Base-by-base conservation (phyloP, 179 eudicot species). In the Actinidia chinensis region DNA sequence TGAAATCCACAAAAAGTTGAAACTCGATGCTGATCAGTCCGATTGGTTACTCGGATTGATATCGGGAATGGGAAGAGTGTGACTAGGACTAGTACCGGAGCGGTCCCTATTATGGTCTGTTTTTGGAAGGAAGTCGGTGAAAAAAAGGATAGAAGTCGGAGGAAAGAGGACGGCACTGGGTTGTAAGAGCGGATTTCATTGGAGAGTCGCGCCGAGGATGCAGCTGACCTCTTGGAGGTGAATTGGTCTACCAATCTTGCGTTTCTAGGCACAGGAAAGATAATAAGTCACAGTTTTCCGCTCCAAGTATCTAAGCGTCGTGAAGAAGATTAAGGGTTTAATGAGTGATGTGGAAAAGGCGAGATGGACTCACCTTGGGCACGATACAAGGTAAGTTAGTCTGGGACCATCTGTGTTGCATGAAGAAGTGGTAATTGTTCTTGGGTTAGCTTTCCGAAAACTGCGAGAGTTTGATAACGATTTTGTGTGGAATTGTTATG, bases 171-270 rank as follows among this genome's bases (percentile, higher is more conserved):
- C 25, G 73, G 15, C 61, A 20, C 66, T 64, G 82, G 61, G 85
- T 66, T 61, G 83, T 78, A 46, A 84, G 87, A 70, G 69, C 69
- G 72, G 84, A 80, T 20, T n/a, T 89, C 90, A 0, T 79, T 91
- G 83, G 92, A 91, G 78, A n/a, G n/a, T n/a, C 86, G 90, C 28
- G 98, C 98, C 68, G 97, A 96, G 87, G 87, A 94, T 54, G 98
- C 99, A 69, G 98, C 99, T 54, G 95, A 96, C 76, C 92, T 94
- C 51, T 84, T 96, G 83, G 99, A 96, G 70, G 85, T 94, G 77
- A 87, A 86, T 77, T 96, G 99, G 99, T 92, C 97, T 22, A 96
- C 99, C 46, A 91, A 88, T 84, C 89, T 92, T 77, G 83, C 80
- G 20, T 81, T 83, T 63, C 84, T 61, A 81, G 79, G 76, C 48